These are phyloP conservation scores for Yarrowia deformans DNA, from an alignment of 805 yeast genomes.

Conservation along the genomic window DNA sequence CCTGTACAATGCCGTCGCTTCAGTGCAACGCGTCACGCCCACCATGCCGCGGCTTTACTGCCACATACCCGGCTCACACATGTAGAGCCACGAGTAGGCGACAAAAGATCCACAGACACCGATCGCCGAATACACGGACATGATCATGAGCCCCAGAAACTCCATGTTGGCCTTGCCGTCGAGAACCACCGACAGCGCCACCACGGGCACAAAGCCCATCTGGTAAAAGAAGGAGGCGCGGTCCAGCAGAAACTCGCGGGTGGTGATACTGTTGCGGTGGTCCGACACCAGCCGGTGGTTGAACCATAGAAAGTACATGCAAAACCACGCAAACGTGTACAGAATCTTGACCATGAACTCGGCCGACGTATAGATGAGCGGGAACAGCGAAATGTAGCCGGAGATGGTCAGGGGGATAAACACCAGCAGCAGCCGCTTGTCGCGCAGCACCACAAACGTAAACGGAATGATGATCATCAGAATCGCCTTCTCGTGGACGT, in stretches of 20 bases:
- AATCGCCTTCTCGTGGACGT: slow-evolving; percentile 98
- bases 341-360: slow-evolving; percentile 79
- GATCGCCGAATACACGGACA: slow-evolving; percentile 83
- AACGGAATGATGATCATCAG: slow-evolving; percentile 87
- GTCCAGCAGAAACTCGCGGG: slow-evolving; percentile 66
- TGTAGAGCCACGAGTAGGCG: slow-evolving; percentile 87
- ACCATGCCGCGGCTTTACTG: not conserved
- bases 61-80: slow-evolving; percentile 67
- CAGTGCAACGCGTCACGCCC: no score
- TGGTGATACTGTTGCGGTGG: slow-evolving; percentile 40
- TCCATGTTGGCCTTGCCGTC: slow-evolving; percentile 63
- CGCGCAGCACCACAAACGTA: slow-evolving; percentile 74
- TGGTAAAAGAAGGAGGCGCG: slow-evolving; percentile 72
- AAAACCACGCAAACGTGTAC: slow-evolving; percentile 85
- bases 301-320: slow-evolving; percentile 74
- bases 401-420: slow-evolving; percentile 76
- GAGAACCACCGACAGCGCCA: slow-evolving; percentile 63
- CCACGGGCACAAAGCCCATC: slow-evolving; percentile 70
- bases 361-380: slow-evolving; percentile 78
- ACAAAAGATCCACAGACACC: slow-evolving; percentile 90
- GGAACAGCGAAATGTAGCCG: slow-evolving; percentile 88
- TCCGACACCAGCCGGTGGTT: slow-evolving; percentile 56
- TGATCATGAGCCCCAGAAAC: slow-evolving; percentile 78
- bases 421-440: slow-evolving; percentile 72
- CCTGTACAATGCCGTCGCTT: no score